A percentile compares a stretch with the other conserved stretches of the same genome.
Conservation (phyloP, 768 basidiomycete genomes). For the Kondoa subrosea region DNA sequence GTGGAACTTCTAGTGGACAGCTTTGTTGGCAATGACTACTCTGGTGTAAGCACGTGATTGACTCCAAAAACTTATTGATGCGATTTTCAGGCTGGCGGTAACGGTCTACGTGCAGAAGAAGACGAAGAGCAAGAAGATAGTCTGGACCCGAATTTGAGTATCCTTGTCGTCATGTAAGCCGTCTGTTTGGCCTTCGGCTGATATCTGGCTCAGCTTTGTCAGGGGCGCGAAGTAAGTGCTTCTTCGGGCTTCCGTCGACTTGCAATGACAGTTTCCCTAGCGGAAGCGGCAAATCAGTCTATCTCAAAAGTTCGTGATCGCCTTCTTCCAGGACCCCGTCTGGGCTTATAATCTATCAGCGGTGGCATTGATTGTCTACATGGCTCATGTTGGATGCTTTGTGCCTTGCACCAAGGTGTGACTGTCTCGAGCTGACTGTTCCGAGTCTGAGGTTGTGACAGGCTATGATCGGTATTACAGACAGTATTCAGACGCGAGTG, state of each 20-base stretch:
- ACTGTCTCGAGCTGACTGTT: no score
- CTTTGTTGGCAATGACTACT: background rate
- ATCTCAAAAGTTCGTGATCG: background rate
- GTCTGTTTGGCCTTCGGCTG: background rate
- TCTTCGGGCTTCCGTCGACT: background rate
- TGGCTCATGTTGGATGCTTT: background rate
- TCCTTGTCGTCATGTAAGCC: background rate
- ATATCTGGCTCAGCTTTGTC: background rate
- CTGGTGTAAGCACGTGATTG: background rate
- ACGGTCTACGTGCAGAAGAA: background rate
- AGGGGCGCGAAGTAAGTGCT: background rate
- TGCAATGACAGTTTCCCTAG: background rate
- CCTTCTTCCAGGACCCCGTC: background rate
- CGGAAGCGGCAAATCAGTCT: background rate
- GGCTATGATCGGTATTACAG: background rate
- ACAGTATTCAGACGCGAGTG: background rate
- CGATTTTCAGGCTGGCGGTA: background rate
- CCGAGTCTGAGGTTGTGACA: no score
- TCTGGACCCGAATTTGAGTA: background rate
- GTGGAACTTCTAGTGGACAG: background rate
- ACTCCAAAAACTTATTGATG: background rate
- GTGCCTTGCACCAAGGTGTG: background rate
- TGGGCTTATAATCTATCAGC: background rate
- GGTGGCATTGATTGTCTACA: background rate
- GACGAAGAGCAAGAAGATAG: background rate